Evolutionary conservation across 2,329 filamentous ascomycete genomes (phyloP).

Genomic region (Chrysoporthe puriensis): DNA sequence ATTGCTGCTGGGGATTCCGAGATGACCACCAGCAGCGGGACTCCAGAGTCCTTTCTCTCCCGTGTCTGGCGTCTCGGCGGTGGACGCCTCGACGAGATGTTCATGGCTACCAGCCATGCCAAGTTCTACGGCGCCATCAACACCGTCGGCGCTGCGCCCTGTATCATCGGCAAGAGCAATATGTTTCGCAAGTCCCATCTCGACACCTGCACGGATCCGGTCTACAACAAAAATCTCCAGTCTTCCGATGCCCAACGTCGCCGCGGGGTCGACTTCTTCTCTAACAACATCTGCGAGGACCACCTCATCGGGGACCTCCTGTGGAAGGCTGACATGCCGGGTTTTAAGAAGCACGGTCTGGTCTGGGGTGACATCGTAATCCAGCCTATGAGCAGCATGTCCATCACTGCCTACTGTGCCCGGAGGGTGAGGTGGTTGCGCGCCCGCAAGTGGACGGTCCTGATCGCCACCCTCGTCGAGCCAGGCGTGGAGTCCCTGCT

Average conservation of each 20-base stretch:
- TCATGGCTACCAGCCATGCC: conserved; percentile 89
- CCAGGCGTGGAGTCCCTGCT: conserved; percentile 88
- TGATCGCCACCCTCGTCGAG: conserved; percentile 86
- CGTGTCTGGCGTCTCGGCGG: conserved; percentile 57
- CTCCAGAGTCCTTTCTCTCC: background rate
- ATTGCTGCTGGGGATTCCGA: conserved; percentile 41
- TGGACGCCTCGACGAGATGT: conserved; percentile 88
- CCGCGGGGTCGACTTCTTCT: conserved; percentile 87
- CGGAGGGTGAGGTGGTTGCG: conserved; percentile 88
- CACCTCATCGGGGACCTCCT: conserved; percentile 92
- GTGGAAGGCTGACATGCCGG: conserved; percentile 71
- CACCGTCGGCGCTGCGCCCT: conserved; percentile 85
- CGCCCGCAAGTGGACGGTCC: conserved; percentile 92
- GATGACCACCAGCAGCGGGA: background rate
- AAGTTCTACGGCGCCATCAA: conserved; percentile 99
- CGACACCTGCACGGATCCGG: conserved; percentile 66
- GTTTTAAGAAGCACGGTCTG: conserved; percentile 78
- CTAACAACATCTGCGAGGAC: conserved; percentile 95
- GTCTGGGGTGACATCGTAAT: conserved; percentile 85
- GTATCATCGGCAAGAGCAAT: conserved; percentile 94
- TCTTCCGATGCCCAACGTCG: conserved; percentile 48
- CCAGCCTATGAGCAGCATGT: conserved; percentile 86
- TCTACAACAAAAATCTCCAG: conserved; percentile 46
- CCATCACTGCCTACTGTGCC: conserved; percentile 74
- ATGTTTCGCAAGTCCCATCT: conserved; percentile 97